Evolutionary conservation across 768 basidiomycete species (phyloP).

Genomic region (Rhizopogon roseolus): DNA sequence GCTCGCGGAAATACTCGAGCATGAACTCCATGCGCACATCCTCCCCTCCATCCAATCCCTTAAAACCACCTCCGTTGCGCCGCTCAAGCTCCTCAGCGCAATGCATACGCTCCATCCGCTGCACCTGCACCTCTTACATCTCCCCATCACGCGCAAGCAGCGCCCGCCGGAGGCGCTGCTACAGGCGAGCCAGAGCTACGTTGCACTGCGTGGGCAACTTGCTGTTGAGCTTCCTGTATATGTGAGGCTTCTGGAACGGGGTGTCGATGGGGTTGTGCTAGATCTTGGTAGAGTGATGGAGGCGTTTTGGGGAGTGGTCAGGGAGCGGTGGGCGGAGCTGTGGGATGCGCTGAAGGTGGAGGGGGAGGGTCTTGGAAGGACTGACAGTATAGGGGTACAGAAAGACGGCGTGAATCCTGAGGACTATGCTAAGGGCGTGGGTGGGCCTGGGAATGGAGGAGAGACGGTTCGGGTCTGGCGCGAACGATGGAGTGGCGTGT

Average conservation of each 20-base stretch:
- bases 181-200: conserved; percentile 71
- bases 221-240: conserved; percentile 67
- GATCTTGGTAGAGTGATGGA: conserved; percentile 55
- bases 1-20: conserved; percentile 49
- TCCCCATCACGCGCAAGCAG: conserved; percentile 52
- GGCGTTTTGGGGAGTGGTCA: conserved; percentile 54
- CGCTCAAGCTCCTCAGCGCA: conserved; percentile 60
- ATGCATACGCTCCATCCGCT: conserved; percentile 73
- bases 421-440: background rate
- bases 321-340: conserved; percentile 69
- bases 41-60: conserved; percentile 56
- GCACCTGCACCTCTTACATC: conserved; percentile 65
- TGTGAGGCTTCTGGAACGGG: conserved; percentile 52
- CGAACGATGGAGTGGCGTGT: conserved; percentile 64
- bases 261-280: conserved; percentile 46
- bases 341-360: conserved; percentile 80
- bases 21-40: conserved; percentile 46
- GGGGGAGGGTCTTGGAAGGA: conserved; percentile 62
- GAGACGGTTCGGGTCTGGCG: conserved; percentile 76
- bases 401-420: background rate
- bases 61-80: conserved; percentile 54
- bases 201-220: conserved; percentile 71
- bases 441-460: background rate
- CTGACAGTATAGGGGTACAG: conserved; percentile 18
- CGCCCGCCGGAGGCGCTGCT: conserved; percentile 64